phyloP scores from a whole-genome alignment of 345 rosid genomes.

The Pugionium dolabratum region DNA sequence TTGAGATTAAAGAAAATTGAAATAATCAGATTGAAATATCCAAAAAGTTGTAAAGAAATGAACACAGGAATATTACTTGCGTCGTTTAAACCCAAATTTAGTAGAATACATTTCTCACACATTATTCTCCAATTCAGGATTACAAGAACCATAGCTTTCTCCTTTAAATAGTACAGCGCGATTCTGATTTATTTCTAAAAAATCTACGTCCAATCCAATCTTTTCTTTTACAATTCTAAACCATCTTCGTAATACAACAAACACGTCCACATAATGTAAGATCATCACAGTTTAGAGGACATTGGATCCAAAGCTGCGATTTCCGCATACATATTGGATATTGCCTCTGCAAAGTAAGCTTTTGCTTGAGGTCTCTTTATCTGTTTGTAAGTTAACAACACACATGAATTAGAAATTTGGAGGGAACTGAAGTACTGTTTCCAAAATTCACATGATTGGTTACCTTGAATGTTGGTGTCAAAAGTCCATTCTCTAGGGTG shows the following conservation, averaged over 20 bases:
- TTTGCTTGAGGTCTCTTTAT: slow-evolving; percentile 87
- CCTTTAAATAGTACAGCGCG: too few species aligned
- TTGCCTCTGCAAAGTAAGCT: slow-evolving; percentile 62
- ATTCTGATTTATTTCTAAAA: background rate
- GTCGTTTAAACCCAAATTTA: too few species aligned
- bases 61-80: too few species aligned
- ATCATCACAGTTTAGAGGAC: slow-evolving; percentile 37
- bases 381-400: slow-evolving; percentile 39
- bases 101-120: too few species aligned
- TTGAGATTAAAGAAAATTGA: too few species aligned
- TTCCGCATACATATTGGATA: slow-evolving; percentile 67
- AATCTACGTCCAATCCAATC: slow-evolving; percentile 23
- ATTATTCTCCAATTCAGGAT: too few species aligned
- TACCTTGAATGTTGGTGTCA: slow-evolving; percentile 91
- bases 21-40: too few species aligned
- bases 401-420: slow-evolving; percentile 3
- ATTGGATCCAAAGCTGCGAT: slow-evolving; percentile 45
- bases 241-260: slow-evolving; percentile 1
- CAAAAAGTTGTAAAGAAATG: too few species aligned
- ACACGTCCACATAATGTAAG: slow-evolving; percentile 1
- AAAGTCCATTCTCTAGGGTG: slow-evolving; percentile 73
- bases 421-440: too few species aligned
- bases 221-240: background rate
- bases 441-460: too few species aligned
- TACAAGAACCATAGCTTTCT: too few species aligned